Conservation (phyloP, 2,329 filamentous ascomycete species). For the Cercospora canescens region DNA sequence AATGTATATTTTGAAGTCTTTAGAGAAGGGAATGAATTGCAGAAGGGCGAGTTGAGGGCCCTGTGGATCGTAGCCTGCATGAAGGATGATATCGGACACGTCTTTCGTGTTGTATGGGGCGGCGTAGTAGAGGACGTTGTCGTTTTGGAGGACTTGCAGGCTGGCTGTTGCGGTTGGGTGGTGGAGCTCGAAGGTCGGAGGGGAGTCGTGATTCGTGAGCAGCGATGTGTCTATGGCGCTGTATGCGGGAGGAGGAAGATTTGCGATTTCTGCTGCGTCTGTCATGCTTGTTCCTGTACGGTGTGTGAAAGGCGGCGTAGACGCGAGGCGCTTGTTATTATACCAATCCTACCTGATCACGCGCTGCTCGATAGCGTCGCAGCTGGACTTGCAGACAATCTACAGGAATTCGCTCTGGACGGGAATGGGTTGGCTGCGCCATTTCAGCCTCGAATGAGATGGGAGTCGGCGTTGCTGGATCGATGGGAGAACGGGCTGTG, state of each 20-base stretch:
- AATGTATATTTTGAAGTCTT: slow-evolving; percentile 23
- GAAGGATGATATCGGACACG: slow-evolving; percentile 21
- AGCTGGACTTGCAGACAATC: neutral
- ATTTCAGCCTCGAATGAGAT: neutral
- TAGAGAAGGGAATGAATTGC: slow-evolving; percentile 11
- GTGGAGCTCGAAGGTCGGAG: slow-evolving; percentile 13
- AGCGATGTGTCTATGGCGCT: neutral
- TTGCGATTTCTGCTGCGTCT: neutral
- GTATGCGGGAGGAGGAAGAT: neutral
- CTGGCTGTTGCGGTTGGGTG: slow-evolving; percentile 1
- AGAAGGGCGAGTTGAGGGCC: slow-evolving; percentile 23
- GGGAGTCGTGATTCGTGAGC: neutral
- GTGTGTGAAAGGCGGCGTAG: neutral
- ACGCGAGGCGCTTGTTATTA: neutral
- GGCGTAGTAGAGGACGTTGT: slow-evolving; percentile 22
- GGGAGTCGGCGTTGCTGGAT: neutral
- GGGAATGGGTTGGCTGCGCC: neutral
- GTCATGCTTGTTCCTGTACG: neutral
- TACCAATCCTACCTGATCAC: neutral
- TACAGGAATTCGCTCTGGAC: neutral
- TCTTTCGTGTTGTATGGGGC: slow-evolving; percentile 15
- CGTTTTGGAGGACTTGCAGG: slow-evolving; percentile 16
- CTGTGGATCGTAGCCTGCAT: slow-evolving; percentile 23
- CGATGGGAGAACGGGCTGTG: neutral
- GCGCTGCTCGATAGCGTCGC: neutral